These are phyloP conservation scores for Emergomyces orientalis DNA, from an alignment of 2,329 filamentous ascomycete species.

Conservation along the genomic window DNA sequence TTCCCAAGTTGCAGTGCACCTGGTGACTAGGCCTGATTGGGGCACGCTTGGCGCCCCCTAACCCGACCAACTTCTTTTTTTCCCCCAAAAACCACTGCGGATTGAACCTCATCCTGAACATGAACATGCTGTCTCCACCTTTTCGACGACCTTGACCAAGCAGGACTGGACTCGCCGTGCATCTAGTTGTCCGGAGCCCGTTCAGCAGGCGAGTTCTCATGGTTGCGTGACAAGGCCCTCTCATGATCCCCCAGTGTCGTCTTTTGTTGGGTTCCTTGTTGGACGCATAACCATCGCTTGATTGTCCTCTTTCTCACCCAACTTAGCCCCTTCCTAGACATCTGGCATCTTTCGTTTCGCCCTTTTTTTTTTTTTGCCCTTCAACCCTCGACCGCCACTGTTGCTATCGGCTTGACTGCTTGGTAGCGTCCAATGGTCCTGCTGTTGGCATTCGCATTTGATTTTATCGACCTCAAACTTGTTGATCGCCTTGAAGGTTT, in stretches of 20 bases:
- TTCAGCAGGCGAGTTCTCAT: conserved; percentile 1
- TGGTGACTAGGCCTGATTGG: conserved; percentile 4
- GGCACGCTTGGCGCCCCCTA: conserved; percentile 1
- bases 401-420: background rate
- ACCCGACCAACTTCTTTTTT: background rate
- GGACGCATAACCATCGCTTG: background rate
- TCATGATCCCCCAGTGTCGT: background rate
- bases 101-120: background rate
- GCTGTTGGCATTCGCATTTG: background rate
- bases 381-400: background rate
- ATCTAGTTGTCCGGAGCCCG: background rate
- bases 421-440: conserved; percentile 3
- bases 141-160: background rate
- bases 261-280: background rate
- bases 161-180: background rate
- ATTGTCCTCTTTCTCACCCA: background rate
- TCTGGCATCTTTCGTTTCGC: background rate
- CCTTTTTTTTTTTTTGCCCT: background rate
- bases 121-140: background rate
- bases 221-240: conserved; percentile 1
- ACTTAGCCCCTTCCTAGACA: background rate
- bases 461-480: background rate
- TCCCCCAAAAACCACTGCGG: background rate
- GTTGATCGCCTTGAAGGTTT: background rate
- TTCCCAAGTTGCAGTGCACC: background rate